Base-by-base conservation (phyloP, 305 asterid species). In the Fraxinus velutina region DNA sequence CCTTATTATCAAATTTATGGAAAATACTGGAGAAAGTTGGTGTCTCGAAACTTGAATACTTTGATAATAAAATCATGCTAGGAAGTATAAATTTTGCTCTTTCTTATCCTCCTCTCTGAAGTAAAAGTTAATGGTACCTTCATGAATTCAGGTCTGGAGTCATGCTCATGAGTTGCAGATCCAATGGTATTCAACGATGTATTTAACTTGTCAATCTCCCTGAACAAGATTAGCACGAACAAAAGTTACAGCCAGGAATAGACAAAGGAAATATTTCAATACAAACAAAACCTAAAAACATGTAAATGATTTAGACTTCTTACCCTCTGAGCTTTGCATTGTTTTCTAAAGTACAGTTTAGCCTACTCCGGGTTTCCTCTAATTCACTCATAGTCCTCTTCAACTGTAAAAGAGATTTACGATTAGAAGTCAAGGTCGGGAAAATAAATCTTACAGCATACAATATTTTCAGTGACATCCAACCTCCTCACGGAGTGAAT, bases 281-380 rank as follows among this genome's bases (percentile, higher is more conserved):
- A 39, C 32, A 60, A 57, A 22, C 17, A 78, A 82, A 80, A 78
- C 60, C 78, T 78, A 87, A 55, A 52, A 66, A 81, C 78, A 66
- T 27, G 73, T 36, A 78, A 39, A 81, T 73, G 74, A 75, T 68
- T 68, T 30, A 1, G 75, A 82, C 68, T 22, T 55, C 7, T 82
- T 86, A 92, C 98, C 95, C 78, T 82, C 86, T 88, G 86, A 93
- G 96, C 87, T 88, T 89, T 82, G 89, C 89, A 88, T 94, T 96
- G 86, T 91, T 90, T 81, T 91, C 97, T 73, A 93, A 88, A 80
- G 90, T 89, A 89, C 84, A 47, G 79, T 88, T 88, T 29, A 93
- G 88, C 75, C 90, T 93, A 37, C 82, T 83, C 84, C 90, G 91
- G 85, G 90, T 90, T 81, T 88, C 93, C 87, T 93, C 95, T 82